Conservation (phyloP, 495 filamentous ascomycete genomes). For the Pyronema omphalodes region DNA sequence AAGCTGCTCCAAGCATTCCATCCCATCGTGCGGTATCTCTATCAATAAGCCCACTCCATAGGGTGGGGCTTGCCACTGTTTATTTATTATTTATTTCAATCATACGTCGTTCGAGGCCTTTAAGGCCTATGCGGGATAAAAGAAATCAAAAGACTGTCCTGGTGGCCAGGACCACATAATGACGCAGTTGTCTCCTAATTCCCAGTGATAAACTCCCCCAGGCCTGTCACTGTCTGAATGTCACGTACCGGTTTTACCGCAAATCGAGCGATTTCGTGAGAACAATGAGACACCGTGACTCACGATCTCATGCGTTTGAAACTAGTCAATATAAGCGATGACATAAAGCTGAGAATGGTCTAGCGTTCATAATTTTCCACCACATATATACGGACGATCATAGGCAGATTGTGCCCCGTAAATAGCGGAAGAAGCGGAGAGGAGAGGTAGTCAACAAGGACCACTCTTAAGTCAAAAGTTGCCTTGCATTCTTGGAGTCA, state of each 20-base stretch:
- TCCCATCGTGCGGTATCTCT: constrained; percentile 20
- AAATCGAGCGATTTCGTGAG: constrained; percentile 23
- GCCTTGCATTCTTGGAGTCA: constrained; percentile 41
- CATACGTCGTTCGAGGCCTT: no score
- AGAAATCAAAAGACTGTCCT: no score
- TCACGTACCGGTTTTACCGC: constrained; percentile 37
- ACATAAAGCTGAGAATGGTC: constrained; percentile 34
- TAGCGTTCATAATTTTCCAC: not conserved
- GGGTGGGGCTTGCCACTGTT: constrained; percentile 34
- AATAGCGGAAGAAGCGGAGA: constrained; percentile 34
- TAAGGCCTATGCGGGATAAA: no score
- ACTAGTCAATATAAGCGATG: constrained; percentile 32
- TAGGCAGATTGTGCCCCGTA: constrained; percentile 42
- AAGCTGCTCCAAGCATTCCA: constrained; percentile 23
- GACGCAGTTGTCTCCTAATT: no score
- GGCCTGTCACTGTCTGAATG: constrained; percentile 36
- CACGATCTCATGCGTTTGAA: constrained; percentile 38
- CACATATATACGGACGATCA: constrained; percentile 23
- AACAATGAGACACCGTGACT: constrained; percentile 28
- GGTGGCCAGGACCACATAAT: no score
- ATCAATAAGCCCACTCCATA: constrained; percentile 23
- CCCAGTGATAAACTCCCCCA: no score
- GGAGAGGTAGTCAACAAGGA: constrained; percentile 33
- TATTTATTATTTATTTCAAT: no score
- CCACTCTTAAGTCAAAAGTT: constrained; percentile 36